A percentile compares a stretch with the other conserved stretches of the same genome.
Evolutionary conservation across 2,329 filamentous ascomycete species (phyloP).

Genomic region (Neofusicoccum sp.): DNA sequence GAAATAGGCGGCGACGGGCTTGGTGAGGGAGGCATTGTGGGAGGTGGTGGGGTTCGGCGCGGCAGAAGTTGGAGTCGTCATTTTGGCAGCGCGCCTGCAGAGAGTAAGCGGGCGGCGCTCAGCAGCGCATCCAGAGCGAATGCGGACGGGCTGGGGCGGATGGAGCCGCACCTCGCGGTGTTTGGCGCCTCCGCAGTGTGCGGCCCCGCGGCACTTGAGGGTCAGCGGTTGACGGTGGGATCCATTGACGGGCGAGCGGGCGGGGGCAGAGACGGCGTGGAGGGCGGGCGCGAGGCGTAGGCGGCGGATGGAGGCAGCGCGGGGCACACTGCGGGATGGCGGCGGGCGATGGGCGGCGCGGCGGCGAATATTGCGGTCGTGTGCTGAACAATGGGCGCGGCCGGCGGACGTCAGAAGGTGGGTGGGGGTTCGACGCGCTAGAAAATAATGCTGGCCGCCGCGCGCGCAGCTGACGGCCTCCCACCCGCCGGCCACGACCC

Average conservation of each 20-base stretch:
- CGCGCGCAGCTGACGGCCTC: not conserved
- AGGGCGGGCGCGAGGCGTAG: not conserved
- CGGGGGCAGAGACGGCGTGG: not conserved
- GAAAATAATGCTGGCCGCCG: slow-evolving; percentile 5
- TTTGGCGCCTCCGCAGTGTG: slow-evolving; percentile 21
- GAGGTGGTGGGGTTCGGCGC: slow-evolving; percentile 12
- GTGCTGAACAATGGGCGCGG: slow-evolving; percentile 15
- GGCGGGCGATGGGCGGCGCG: not conserved
- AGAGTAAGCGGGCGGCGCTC: slow-evolving; percentile 2
- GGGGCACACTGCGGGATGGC: slow-evolving; percentile 15
- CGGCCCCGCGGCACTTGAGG: slow-evolving; percentile 22
- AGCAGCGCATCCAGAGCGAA: not conserved
- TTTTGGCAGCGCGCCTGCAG: slow-evolving; percentile 18
- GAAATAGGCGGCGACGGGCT: not conserved
- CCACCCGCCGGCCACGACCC: not conserved
- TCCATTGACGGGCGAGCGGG: slow-evolving; percentile 17
- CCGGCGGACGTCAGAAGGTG: slow-evolving; percentile 18
- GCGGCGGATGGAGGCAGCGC: not conserved
- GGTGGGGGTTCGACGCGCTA: not conserved
- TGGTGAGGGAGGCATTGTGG: slow-evolving; percentile 1
- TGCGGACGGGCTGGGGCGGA: not conserved
- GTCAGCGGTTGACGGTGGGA: slow-evolving; percentile 22
- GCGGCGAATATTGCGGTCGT: not conserved
- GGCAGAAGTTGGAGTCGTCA: slow-evolving; percentile 20
- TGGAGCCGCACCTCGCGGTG: slow-evolving; percentile 21